phyloP scores from a whole-genome alignment of 83 land plant genomes.

The Picea abies region DNA sequence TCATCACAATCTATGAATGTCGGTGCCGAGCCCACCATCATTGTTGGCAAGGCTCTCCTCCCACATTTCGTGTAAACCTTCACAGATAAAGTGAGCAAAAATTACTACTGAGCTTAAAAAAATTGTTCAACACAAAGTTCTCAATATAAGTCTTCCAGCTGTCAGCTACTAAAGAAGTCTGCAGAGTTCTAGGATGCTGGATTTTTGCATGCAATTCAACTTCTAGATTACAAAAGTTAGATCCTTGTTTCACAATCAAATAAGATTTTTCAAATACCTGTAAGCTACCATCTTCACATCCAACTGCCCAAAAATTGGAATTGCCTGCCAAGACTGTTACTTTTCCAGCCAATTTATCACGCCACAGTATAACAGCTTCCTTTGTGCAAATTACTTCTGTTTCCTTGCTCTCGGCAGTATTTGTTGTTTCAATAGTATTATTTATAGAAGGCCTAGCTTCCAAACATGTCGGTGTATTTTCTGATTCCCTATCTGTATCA shows the following conservation, averaged over 20 bases:
- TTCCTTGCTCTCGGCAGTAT: constrained; percentile 51
- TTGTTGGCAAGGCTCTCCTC: constrained; percentile 86
- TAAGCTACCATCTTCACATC: constrained; percentile 77
- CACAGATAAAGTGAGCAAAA: background rate
- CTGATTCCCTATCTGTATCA: too few species aligned
- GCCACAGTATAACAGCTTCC: constrained; percentile 79
- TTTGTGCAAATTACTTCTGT: constrained; percentile 77
- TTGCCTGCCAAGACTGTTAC: constrained; percentile 87
- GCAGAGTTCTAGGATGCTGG: background rate
- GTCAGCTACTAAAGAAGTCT: background rate
- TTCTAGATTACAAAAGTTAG: background rate
- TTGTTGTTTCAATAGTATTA: constrained; percentile 46
- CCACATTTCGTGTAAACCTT: constrained; percentile 97
- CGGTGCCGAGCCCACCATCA: constrained; percentile 93
- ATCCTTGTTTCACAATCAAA: background rate
- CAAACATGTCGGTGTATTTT: too few species aligned
- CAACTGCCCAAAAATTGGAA: constrained; percentile 81
- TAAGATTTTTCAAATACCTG: constrained; percentile 49
- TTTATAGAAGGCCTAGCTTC: constrained; percentile 15
- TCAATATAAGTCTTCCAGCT: background rate
- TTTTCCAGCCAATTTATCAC: constrained; percentile 79
- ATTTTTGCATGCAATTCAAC: background rate
- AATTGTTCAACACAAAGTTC: background rate
- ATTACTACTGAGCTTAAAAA: background rate
- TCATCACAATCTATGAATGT: constrained; percentile 90